Conservation (phyloP, 2,329 filamentous ascomycete genomes). For the Stagonosporopsis tanaceti region DNA sequence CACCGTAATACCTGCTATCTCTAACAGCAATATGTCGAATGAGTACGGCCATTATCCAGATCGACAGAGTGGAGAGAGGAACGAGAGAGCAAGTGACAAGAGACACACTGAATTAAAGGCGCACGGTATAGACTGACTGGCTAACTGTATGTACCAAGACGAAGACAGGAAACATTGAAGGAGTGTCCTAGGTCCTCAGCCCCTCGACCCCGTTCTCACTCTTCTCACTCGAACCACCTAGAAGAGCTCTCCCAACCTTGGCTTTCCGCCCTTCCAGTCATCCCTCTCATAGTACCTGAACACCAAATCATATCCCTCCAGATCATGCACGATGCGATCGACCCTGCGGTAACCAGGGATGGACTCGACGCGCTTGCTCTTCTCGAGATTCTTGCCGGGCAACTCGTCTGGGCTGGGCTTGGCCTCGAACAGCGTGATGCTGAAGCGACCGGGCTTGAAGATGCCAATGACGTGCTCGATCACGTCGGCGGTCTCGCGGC, state of each 20-base stretch:
- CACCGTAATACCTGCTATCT: too few relatives aligned
- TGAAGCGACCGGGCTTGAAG: slow-evolving; percentile 98
- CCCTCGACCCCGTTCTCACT: not conserved
- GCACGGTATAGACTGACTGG: not conserved
- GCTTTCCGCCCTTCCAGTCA: slow-evolving; percentile 74
- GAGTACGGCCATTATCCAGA: too few relatives aligned
- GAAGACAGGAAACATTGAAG: not conserved
- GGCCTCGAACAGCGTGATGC: slow-evolving; percentile 93
- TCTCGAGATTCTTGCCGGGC: slow-evolving; percentile 52
- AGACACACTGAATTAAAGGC: not conserved
- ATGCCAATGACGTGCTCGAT: slow-evolving; percentile 94
- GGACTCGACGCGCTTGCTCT: slow-evolving; percentile 68
- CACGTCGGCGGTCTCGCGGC: slow-evolving; percentile 87
- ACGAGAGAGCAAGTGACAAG: not conserved
- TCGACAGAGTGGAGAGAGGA: too few relatives aligned
- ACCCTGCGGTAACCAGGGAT: slow-evolving; percentile 88
- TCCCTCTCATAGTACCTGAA: slow-evolving; percentile 96
- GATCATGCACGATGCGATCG: slow-evolving; percentile 94
- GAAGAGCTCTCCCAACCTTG: slow-evolving; percentile 64
- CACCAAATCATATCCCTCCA: slow-evolving; percentile 95
- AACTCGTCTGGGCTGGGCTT: slow-evolving; percentile 65
- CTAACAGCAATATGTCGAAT: too few relatives aligned
- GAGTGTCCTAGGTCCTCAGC: not conserved
- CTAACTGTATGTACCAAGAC: not conserved
- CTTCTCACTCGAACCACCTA: not conserved